Base-by-base conservation (phyloP, 1,284 basidiomycete species). In the Phylloboletellus chloephorus region DNA sequence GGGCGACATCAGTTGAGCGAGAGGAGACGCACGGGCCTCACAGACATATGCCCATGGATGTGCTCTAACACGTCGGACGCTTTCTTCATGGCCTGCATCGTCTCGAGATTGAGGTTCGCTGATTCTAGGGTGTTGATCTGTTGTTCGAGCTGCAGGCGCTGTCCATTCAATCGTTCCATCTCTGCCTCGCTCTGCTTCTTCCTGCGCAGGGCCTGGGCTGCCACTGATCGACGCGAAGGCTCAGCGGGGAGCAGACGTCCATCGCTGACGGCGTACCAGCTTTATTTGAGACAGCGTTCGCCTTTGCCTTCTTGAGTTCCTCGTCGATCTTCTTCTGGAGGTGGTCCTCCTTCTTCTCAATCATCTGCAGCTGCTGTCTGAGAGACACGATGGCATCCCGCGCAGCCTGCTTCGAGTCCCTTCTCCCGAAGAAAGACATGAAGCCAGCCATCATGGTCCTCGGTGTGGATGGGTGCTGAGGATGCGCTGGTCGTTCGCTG, bases 281-380 rank as follows among this genome's bases (percentile, higher is more conserved):
- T 74, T 97, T 97, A 67, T 98, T 98, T 34, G 83, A 81, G 34
- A 96, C 89, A 23, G 91, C 94, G 64, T 97, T 95, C 16, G 86
- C 81, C 65, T 80, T 87, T 19, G 96, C 96, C 69, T 93, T 96
- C 73, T 82, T 82, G 56, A 82, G 57, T 63, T 98, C 95, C 49
- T 97, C 93, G 30, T 96, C 92, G 54, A 98, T 92, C 82, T 96
- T 94, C 77, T 90, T 93, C 73, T 88, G 84, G 51, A 98, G 72
- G 67, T 90, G 76, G 67, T 98, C 94, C 72, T 98, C 96, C 74
- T 97, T 97, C 89, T 98, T 99, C 77, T 98, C 93, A 53, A 98
- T 83, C 82, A 97, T 88, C 66, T 94, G 80, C 49, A 94, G 75
- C 62, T 93, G 88, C 66, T 91, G 82, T 55, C 92, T 78, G 53